phyloP scores from a whole-genome alignment of 352 stramenopile species.

The Pythium scleroteichum region DNA sequence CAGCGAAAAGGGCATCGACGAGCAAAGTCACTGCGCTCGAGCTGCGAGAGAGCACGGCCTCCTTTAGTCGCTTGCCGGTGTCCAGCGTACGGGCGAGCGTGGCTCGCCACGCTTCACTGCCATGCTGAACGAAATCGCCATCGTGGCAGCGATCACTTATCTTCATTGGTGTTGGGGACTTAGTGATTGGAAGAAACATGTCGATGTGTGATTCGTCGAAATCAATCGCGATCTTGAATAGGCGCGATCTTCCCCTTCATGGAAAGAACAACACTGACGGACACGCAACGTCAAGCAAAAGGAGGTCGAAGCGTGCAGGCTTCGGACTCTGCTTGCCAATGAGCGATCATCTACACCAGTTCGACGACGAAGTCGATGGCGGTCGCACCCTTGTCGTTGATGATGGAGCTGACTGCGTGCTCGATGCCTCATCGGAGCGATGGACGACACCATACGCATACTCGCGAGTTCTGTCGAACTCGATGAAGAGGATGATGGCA shows the following conservation, averaged over 20 bases:
- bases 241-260: not conserved
- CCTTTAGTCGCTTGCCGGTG: not conserved
- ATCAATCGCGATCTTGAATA: slow-evolving; percentile 1
- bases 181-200: not conserved
- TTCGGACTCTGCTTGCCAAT: no score
- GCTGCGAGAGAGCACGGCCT: not conserved
- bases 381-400: no score
- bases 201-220: slow-evolving; percentile 1
- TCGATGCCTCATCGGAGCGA: slow-evolving; percentile 5
- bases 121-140: no score
- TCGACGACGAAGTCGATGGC: no score
- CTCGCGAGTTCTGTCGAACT: slow-evolving; percentile 50
- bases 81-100: not conserved
- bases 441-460: slow-evolving; percentile 29
- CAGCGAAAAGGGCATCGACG: slow-evolving; percentile 26
- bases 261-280: no score
- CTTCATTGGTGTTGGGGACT: no score
- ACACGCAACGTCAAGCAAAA: no score
- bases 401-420: no score
- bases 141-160: no score
- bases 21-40: not conserved
- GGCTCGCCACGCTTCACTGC: not conserved
- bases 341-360: no score
- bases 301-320: no score
- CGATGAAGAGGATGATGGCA: slow-evolving; percentile 57